Evolutionary conservation across 805 yeast species (phyloP), one percentile per base, ranked within the genome.

Genomic region (Candida pseudoglaebosa): DNA sequence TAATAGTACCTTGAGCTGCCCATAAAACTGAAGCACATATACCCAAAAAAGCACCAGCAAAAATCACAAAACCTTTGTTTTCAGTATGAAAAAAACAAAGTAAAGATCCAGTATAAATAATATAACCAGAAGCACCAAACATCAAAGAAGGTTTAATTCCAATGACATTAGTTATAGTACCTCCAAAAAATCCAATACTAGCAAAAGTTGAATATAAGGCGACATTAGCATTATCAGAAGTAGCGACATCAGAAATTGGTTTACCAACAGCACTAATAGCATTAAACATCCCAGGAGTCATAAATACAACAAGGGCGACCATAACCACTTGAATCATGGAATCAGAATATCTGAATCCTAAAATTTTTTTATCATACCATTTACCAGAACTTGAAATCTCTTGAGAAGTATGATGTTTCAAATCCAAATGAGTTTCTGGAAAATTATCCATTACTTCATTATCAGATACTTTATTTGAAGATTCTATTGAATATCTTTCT

Each of bases 1-100:
- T 70, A 34, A 78, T 70, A 19, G 75, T 59, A 36, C 79, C 78
- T 52, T 76, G 81, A 24, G 80, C 80, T 20, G 80, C 73, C 83
- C 83, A 78, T 36, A 77, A 61, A 33, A 66, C 54, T 28, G 75
- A 65, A 8, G 82, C 83, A 56, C 78, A 67, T 32, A 74, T 41
- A 49, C 83, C 83, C 43, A 78, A 62, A 52, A 66, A 69, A 16
- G 80, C 80, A 33, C 82, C 82, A 17, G 79, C 70, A 45, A 74
- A 74, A 39, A 77, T 69, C 37, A 70, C 73, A 51, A 74, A 77
- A 5, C 78, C 82, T 9, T 53, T 57, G 48, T 74, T 76, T 35
- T 60, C 54, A 39, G 59, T 67, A 45, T 71, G 72, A 50, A 65
- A 61, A 54, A 60, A 78, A 43, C 71, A 63, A 38, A 77, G 62